A percentile compares a stretch with the other conserved stretches of the same genome.
Evolutionary conservation across 768 basidiomycete species (phyloP).

Genomic region (Boletus sp.): DNA sequence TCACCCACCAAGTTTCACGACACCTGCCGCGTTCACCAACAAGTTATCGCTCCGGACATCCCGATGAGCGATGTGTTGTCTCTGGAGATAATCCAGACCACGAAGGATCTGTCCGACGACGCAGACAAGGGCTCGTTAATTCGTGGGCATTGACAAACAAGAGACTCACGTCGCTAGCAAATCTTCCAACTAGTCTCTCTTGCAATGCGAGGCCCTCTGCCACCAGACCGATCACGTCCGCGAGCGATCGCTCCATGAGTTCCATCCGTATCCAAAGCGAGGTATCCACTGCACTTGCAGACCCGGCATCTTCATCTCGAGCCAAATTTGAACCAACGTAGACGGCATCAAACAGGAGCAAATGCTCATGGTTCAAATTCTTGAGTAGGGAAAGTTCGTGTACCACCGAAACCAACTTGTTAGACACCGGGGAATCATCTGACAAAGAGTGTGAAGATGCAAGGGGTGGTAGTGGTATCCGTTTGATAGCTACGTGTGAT

Average conservation of each 20-base stretch:
- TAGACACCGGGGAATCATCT: slow-evolving; percentile 38
- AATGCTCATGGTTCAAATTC: slow-evolving; percentile 54
- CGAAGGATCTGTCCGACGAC: slow-evolving; percentile 47
- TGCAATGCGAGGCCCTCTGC: slow-evolving; percentile 59
- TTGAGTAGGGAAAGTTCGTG: slow-evolving; percentile 60
- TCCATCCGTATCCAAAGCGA: slow-evolving; percentile 87
- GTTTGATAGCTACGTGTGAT: slow-evolving; percentile 73
- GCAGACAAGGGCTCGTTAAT: not conserved
- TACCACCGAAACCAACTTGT: slow-evolving; percentile 61
- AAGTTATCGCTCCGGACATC: slow-evolving; percentile 85
- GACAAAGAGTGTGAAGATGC: slow-evolving; percentile 18
- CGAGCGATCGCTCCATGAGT: slow-evolving; percentile 84
- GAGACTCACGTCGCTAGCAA: slow-evolving; percentile 67
- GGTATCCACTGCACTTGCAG: slow-evolving; percentile 38
- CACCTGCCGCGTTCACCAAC: slow-evolving; percentile 61
- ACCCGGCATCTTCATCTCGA: slow-evolving; percentile 29
- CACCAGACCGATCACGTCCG: slow-evolving; percentile 69
- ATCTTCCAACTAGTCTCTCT: slow-evolving; percentile 69
- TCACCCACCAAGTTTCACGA: slow-evolving; percentile 70
- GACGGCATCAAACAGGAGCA: slow-evolving; percentile 64
- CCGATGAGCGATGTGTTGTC: slow-evolving; percentile 69
- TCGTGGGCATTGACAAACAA: not conserved
- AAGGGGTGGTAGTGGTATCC: slow-evolving; percentile 52
- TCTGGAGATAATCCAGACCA: slow-evolving; percentile 64
- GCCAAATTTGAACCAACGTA: slow-evolving; percentile 52